Conservation (phyloP, 2,329 filamentous ascomycete species). For the Trichoderma atroviride region DNA sequence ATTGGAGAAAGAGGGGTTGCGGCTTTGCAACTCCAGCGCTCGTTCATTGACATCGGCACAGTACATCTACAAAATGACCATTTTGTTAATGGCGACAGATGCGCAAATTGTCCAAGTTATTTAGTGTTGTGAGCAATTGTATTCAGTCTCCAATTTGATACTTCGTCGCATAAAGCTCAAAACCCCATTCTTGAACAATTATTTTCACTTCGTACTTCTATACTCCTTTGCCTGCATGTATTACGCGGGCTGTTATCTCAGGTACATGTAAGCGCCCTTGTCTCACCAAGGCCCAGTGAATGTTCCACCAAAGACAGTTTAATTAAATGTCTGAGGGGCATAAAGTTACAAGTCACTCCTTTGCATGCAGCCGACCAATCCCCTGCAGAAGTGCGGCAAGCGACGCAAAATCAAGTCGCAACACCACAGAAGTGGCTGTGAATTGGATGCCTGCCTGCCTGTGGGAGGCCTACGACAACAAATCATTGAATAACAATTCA, state of each 20-base stretch:
- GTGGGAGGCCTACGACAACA: slow-evolving; percentile 4
- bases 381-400: not conserved
- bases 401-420: not conserved
- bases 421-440: not conserved
- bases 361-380: not conserved
- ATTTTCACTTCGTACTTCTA: not conserved
- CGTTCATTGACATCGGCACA: not conserved
- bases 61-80: not conserved
- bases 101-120: not conserved
- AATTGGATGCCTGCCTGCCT: not conserved
- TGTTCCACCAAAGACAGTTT: not conserved
- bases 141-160: no score
- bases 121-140: no score
- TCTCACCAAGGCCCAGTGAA: not conserved
- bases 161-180: no score
- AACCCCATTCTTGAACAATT: not conserved
- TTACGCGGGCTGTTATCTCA: not conserved
- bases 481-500: not conserved
- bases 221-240: not conserved
- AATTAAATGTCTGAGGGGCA: not conserved
- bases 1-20: not conserved
- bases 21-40: not conserved
- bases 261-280: no score
- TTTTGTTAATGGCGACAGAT: not conserved
- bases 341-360: not conserved